Evolutionary conservation across 805 yeast species (phyloP).

Genomic region (Monosporozyma aquatica): DNA sequence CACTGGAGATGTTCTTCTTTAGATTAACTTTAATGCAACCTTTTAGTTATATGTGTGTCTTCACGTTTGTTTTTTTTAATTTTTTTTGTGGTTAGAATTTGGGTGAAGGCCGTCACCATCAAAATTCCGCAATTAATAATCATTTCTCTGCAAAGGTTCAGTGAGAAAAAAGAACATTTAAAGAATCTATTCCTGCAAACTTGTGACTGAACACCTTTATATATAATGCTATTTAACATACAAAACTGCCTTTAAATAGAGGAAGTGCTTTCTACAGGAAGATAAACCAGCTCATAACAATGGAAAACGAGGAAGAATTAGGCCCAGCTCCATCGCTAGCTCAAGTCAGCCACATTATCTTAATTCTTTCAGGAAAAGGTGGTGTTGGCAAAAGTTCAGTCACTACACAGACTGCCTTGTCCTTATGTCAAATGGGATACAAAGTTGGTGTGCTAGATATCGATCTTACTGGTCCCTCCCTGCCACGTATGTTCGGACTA

Average conservation of each 20-base stretch:
- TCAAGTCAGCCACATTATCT: constrained; percentile 63
- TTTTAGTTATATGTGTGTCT: too few relatives aligned
- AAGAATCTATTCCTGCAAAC: background rate
- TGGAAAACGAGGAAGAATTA: constrained; percentile 8
- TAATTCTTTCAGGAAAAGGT: constrained; percentile 89
- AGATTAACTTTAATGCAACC: too few relatives aligned
- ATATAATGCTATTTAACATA: background rate
- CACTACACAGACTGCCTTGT: constrained; percentile 87
- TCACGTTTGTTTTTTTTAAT: background rate
- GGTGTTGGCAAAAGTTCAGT: constrained; percentile 97
- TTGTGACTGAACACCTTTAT: background rate
- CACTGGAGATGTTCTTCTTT: background rate
- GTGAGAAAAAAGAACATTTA: background rate
- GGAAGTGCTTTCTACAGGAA: background rate
- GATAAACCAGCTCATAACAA: too few relatives aligned
- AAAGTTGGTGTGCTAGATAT: constrained; percentile 93
- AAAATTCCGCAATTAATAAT: background rate
- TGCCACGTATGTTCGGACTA: constrained; percentile 93
- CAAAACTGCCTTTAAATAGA: background rate
- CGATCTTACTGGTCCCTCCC: constrained; percentile 92
- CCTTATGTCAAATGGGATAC: constrained; percentile 58
- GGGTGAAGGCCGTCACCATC: background rate
- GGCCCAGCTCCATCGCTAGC: constrained; percentile 31
- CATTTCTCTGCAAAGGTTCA: background rate
- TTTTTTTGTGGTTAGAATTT: background rate